These are phyloP conservation scores for Fusarium coffeatum DNA, from an alignment of 2,329 filamentous ascomycete species.

Conservation along the genomic window DNA sequence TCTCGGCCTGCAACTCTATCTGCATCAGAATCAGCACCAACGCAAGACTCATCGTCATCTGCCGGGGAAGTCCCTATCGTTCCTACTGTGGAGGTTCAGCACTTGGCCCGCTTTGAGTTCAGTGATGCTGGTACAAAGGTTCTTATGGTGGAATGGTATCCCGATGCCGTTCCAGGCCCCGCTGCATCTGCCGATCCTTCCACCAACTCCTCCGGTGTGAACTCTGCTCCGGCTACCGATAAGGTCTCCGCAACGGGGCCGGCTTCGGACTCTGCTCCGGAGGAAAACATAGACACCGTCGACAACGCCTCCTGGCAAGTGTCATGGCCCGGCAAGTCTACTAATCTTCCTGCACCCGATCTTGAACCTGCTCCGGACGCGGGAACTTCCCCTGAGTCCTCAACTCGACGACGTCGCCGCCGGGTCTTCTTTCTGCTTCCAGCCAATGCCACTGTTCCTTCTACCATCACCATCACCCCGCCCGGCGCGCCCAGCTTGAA, in stretches of 20 bases:
- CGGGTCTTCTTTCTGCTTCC: slow-evolving; percentile 85
- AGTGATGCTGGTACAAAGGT: slow-evolving; percentile 90
- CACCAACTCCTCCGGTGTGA: slow-evolving; percentile 7
- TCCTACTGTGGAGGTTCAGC: slow-evolving; percentile 49
- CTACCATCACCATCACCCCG: slow-evolving; percentile 73
- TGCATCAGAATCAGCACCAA: slow-evolving; percentile 14
- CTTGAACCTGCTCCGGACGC: slow-evolving; percentile 43
- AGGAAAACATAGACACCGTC: not conserved
- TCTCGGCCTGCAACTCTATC: slow-evolving; percentile 45
- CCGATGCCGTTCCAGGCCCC: slow-evolving; percentile 41
- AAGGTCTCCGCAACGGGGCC: slow-evolving; percentile 39
- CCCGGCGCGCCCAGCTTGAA: slow-evolving; percentile 57
- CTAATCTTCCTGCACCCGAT: slow-evolving; percentile 71
- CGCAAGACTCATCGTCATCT: not conserved
- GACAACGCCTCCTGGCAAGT: slow-evolving; percentile 71
- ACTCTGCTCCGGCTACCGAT: slow-evolving; percentile 33
- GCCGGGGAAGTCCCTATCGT: slow-evolving; percentile 39
- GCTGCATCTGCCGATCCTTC: slow-evolving; percentile 30
- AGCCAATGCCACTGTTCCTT: slow-evolving; percentile 76
- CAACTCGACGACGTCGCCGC: slow-evolving; percentile 57
- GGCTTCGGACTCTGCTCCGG: slow-evolving; percentile 16
- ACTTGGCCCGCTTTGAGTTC: slow-evolving; percentile 83
- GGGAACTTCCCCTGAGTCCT: slow-evolving; percentile 46
- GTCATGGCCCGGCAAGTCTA: slow-evolving; percentile 84
- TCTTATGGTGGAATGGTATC: slow-evolving; percentile 91